Conservation (phyloP, 805 yeast species). For the Candida endomychidarum region DNA sequence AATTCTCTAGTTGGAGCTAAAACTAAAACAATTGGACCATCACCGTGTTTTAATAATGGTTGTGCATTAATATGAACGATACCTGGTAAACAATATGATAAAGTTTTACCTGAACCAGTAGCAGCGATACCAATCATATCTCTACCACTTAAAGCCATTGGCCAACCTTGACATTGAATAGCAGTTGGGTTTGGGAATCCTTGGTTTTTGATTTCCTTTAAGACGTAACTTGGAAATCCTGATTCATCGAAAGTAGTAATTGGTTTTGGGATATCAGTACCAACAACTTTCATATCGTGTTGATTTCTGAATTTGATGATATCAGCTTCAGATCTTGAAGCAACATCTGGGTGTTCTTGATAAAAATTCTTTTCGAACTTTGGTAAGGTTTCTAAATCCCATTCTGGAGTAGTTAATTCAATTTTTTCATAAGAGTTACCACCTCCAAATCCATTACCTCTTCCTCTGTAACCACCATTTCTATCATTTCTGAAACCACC, state of each 20-base stretch:
- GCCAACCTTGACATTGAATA: slow-evolving; percentile 99
- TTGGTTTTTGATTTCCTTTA: slow-evolving; percentile 82
- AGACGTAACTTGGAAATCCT: slow-evolving; percentile 94
- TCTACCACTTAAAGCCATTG: slow-evolving; percentile 98
- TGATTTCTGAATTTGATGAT: slow-evolving; percentile 73
- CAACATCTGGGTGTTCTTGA: slow-evolving; percentile 77
- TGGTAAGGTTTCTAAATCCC: slow-evolving; percentile 77
- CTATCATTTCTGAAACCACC: slow-evolving; percentile 29
- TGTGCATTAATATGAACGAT: slow-evolving; percentile 98
- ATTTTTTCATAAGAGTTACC: slow-evolving; percentile 41
- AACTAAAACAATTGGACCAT: slow-evolving; percentile 94
- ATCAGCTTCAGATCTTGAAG: slow-evolving; percentile 72
- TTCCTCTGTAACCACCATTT: slow-evolving; percentile 35
- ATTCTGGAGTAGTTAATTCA: slow-evolving; percentile 69
- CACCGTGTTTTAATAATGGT: slow-evolving; percentile 89
- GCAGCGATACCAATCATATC: slow-evolving; percentile 99
- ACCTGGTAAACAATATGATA: slow-evolving; percentile 94
- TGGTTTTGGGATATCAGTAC: slow-evolving; percentile 90
- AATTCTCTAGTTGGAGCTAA: slow-evolving; percentile 98
- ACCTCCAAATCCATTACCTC: slow-evolving; percentile 39
- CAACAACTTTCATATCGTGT: slow-evolving; percentile 82
- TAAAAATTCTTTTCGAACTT: slow-evolving; percentile 95
- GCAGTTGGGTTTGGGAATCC: slow-evolving; percentile 95
- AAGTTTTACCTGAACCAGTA: slow-evolving; percentile 98
- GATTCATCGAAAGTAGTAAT: slow-evolving; percentile 92